These are phyloP conservation scores for Rhazya stricta DNA, from an alignment of 257 asterid species.

Conservation along the genomic window DNA sequence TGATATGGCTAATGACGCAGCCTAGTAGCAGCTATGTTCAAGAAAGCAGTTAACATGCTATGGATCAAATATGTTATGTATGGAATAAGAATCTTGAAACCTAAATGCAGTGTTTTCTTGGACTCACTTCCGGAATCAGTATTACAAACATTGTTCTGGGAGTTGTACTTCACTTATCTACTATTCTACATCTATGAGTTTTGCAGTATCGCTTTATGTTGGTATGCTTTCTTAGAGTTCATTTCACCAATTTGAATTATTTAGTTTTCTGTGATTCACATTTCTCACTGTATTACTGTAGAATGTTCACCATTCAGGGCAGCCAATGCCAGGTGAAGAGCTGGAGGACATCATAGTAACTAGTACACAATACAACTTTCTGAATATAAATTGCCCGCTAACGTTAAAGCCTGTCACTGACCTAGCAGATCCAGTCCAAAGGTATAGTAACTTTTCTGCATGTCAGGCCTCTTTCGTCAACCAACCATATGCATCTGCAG, in stretches of 20 bases:
- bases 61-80: neutral
- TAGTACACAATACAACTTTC: conserved; percentile 61
- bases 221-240: neutral
- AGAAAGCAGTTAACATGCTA: neutral
- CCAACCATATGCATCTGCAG: neutral
- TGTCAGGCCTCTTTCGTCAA: conserved; percentile 4
- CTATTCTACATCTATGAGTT: neutral
- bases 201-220: neutral
- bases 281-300: conserved; percentile 34
- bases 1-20: neutral
- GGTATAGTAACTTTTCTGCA: conserved; percentile 36
- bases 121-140: neutral
- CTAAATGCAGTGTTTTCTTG: neutral
- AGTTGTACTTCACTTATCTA: neutral
- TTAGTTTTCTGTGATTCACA: conserved; percentile 1
- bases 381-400: conserved; percentile 66
- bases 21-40: neutral
- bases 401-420: conserved; percentile 82
- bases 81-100: neutral
- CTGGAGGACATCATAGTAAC: conserved; percentile 92
- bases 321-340: conserved; percentile 97
- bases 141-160: neutral
- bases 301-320: conserved; percentile 94
- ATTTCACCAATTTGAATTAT: neutral
- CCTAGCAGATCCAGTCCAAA: conserved; percentile 71